Evolutionary conservation across 257 asterid genomes (phyloP).

Genomic region (Cruciata laevipes): DNA sequence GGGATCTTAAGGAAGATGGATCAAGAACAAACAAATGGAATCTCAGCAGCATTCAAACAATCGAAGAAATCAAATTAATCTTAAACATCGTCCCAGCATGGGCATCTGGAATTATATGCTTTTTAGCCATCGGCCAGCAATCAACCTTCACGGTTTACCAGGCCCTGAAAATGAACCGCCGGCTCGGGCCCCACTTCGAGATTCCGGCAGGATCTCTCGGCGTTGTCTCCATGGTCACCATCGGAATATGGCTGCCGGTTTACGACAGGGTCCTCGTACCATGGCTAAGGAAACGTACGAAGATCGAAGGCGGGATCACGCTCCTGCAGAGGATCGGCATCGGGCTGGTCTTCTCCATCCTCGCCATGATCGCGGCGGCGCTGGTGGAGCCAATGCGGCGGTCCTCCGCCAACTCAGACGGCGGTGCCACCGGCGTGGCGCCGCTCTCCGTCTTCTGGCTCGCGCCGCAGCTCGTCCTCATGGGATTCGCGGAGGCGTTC

Average conservation of each 20-base stretch:
- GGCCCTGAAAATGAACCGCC: slow-evolving; percentile 78
- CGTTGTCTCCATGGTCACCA: slow-evolving; percentile 58
- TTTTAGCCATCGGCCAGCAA: slow-evolving; percentile 65
- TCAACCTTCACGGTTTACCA: slow-evolving; percentile 65
- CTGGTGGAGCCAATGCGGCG: slow-evolving; percentile 50
- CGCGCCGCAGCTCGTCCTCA: slow-evolving; percentile 74
- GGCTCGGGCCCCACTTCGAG: slow-evolving; percentile 48
- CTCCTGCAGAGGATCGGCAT: slow-evolving; percentile 74
- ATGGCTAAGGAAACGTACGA: slow-evolving; percentile 29
- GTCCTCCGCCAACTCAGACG: slow-evolving; percentile 29
- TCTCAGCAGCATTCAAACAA: slow-evolving; percentile 52
- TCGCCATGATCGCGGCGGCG: slow-evolving; percentile 71
- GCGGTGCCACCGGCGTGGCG: slow-evolving; percentile 31
- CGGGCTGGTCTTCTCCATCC: slow-evolving; percentile 57
- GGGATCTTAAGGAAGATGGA: slow-evolving; percentile 45
- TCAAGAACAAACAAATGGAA: slow-evolving; percentile 42
- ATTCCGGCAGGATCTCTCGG: slow-evolving; percentile 57
- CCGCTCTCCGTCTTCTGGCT: slow-evolving; percentile 70
- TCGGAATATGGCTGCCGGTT: slow-evolving; percentile 63
- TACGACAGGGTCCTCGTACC: slow-evolving; percentile 71
- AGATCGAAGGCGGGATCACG: slow-evolving; percentile 68
- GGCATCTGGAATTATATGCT: slow-evolving; percentile 72
- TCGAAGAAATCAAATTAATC: slow-evolving; percentile 73
- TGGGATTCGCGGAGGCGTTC: slow-evolving; percentile 91
- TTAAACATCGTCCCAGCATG: slow-evolving; percentile 61